A percentile compares a stretch with the other conserved stretches of the same genome.
Conservation (phyloP, 495 filamentous ascomycete species). For the Neurospora sp. region DNA sequence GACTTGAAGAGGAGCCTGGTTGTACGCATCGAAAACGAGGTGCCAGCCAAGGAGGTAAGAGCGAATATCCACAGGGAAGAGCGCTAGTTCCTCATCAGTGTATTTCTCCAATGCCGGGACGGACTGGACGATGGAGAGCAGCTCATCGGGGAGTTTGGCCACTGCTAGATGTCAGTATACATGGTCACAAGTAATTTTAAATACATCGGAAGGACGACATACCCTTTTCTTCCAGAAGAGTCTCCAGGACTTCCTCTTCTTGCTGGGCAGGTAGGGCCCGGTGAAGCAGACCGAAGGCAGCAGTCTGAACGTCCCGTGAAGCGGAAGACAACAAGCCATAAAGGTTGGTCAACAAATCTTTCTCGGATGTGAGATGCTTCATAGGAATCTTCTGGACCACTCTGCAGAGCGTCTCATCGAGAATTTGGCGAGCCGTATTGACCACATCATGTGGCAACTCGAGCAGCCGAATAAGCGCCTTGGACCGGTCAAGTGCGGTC, state of each 20-base stretch:
- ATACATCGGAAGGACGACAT: not conserved
- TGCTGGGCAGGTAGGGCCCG: conserved; percentile 63
- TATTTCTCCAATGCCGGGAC: conserved; percentile 37
- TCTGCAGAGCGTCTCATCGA: conserved; percentile 58
- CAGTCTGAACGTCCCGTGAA: conserved; percentile 63
- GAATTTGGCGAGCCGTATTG: conserved; percentile 33
- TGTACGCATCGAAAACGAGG: conserved; percentile 79
- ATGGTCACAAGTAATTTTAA: no score
- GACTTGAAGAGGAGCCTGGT: conserved; percentile 67
- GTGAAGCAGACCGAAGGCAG: conserved; percentile 75
- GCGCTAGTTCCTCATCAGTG: conserved; percentile 32
- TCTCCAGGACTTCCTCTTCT: conserved; percentile 75
- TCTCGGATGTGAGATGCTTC: conserved; percentile 25
- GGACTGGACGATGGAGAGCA: conserved; percentile 55
- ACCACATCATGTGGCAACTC: conserved; percentile 29
- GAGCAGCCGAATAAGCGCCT: conserved; percentile 53
- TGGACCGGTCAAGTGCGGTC: conserved; percentile 35
- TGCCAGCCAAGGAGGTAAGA: conserved; percentile 90
- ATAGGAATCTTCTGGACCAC: conserved; percentile 50
- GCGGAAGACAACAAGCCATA: conserved; percentile 68
- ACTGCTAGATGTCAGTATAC: conserved; percentile 23
- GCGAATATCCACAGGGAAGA: conserved; percentile 46
- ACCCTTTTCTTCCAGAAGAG: conserved; percentile 62
- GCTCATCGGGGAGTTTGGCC: conserved; percentile 55
- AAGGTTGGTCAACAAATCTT: conserved; percentile 28